Percentiles rank a stretch among this genome's conserved stretches.
These are phyloP conservation scores for Marasmius tenuissimus DNA, from an alignment of 1,284 basidiomycete species.

Conservation along the genomic window DNA sequence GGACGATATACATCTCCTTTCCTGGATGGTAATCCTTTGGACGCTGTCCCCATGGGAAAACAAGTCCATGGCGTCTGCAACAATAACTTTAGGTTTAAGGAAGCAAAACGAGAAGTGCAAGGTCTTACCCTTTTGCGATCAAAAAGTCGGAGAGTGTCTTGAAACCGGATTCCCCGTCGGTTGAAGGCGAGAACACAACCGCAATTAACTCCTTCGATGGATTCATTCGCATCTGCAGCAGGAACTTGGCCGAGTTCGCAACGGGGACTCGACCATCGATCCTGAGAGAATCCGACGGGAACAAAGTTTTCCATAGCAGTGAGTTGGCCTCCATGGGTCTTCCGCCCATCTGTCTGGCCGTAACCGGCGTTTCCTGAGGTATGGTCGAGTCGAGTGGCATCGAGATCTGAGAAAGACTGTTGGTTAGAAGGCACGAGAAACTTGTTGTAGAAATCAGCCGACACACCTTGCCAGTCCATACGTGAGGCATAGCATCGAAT, in stretches of 20 bases:
- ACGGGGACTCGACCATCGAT: slow-evolving; percentile 84
- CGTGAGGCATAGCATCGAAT: slow-evolving; percentile 53
- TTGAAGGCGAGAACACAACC: slow-evolving; percentile 64
- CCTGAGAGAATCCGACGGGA: slow-evolving; percentile 63
- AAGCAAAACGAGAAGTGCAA: slow-evolving; percentile 6
- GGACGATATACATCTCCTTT: slow-evolving; percentile 87
- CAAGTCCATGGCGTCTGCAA: slow-evolving; percentile 78
- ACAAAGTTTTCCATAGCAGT: slow-evolving; percentile 67
- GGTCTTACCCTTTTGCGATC: slow-evolving; percentile 70
- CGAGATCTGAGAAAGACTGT: slow-evolving; percentile 47
- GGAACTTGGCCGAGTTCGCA: slow-evolving; percentile 70
- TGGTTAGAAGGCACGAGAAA: slow-evolving; percentile 15
- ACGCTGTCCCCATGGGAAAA: slow-evolving; percentile 80
- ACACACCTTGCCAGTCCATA: slow-evolving; percentile 75
- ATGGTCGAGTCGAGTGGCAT: slow-evolving; percentile 76
- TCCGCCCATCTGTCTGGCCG: slow-evolving; percentile 74
- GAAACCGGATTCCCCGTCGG: slow-evolving; percentile 48
- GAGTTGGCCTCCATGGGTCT: slow-evolving; percentile 53
- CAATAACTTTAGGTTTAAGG: slow-evolving; percentile 13
- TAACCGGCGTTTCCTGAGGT: slow-evolving; percentile 62
- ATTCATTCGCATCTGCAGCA: slow-evolving; percentile 75
- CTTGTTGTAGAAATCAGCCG: slow-evolving; percentile 2
- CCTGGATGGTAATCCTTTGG: slow-evolving; percentile 76
- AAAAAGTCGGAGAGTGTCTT: slow-evolving; percentile 69
- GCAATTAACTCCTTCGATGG: slow-evolving; percentile 78